Evolutionary conservation across 768 basidiomycete species (phyloP).

Genomic region (Dictyophora rubrovolvata): DNA sequence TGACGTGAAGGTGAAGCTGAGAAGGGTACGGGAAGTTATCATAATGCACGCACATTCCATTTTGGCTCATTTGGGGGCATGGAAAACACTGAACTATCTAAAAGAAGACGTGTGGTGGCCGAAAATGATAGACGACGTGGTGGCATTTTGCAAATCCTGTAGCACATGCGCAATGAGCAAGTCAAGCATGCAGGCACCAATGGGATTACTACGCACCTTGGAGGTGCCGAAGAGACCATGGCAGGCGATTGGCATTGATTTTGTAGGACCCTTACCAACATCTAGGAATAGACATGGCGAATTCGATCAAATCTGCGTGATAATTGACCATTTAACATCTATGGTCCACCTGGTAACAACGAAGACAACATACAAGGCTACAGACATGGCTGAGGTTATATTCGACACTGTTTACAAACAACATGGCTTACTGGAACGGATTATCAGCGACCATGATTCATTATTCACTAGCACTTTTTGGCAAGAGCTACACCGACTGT

Average conservation of each 20-base stretch:
- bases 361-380: conserved; percentile 20
- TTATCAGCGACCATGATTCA: conserved; percentile 32
- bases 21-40: conserved; percentile 20
- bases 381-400: conserved; percentile 27
- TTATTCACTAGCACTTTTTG: conserved; percentile 37
- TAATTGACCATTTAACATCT: conserved; percentile 14
- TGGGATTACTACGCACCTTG: conserved; percentile 18
- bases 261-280: conserved; percentile 16
- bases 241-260: conserved; percentile 22
- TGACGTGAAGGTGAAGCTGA: conserved; percentile 8
- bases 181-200: conserved; percentile 14
- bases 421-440: conserved; percentile 28
- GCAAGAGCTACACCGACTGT: conserved; percentile 22
- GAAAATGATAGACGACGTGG: conserved; percentile 17
- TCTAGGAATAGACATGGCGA: conserved; percentile 14
- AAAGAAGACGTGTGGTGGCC: conserved; percentile 30
- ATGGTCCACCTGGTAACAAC: conserved; percentile 23
- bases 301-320: conserved; percentile 18
- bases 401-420: conserved; percentile 26
- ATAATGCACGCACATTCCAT: conserved; percentile 25
- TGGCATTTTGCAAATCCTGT: conserved; percentile 20
- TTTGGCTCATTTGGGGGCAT: conserved; percentile 18
- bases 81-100: conserved; percentile 18
- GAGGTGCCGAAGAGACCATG: conserved; percentile 17
- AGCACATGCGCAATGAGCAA: conserved; percentile 15